phyloP scores from a whole-genome alignment of 164 flowering plant genomes.

The Liquidambar formosana region DNA sequence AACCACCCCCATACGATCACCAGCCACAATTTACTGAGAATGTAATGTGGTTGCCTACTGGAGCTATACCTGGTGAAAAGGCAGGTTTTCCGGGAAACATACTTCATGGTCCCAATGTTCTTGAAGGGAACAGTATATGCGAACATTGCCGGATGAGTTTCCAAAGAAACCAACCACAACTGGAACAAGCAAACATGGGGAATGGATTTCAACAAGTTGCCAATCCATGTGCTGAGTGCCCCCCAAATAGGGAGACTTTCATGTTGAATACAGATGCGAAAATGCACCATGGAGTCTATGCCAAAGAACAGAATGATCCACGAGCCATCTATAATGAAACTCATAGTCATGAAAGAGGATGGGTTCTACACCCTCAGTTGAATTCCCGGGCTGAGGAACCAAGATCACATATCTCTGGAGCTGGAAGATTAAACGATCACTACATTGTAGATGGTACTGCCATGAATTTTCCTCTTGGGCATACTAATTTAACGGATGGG shows the following conservation, averaged over 20 bases:
- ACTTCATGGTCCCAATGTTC: slow-evolving; percentile 40
- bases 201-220: slow-evolving; percentile 48
- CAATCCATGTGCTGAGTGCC: slow-evolving; percentile 52
- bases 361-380: slow-evolving; percentile 59
- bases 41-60: slow-evolving; percentile 63
- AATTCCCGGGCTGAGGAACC: slow-evolving; percentile 60
- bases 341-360: slow-evolving; percentile 65
- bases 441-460: slow-evolving; percentile 54
- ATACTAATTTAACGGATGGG: slow-evolving; percentile 45
- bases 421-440: slow-evolving; percentile 58
- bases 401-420: slow-evolving; percentile 47
- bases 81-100: slow-evolving; percentile 74
- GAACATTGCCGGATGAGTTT: slow-evolving; percentile 59
- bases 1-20: slow-evolving; percentile 45
- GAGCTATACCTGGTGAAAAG: slow-evolving; percentile 42
- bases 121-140: slow-evolving; percentile 60
- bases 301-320: slow-evolving; percentile 51
- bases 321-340: slow-evolving; percentile 42
- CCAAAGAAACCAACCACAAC: slow-evolving; percentile 57
- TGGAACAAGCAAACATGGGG: slow-evolving; percentile 55
- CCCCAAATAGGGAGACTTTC: slow-evolving; percentile 44
- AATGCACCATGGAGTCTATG: slow-evolving; percentile 44
- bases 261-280: slow-evolving; percentile 50
- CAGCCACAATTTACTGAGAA: slow-evolving; percentile 56
- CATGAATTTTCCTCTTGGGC: slow-evolving; percentile 43